phyloP scores from a whole-genome alignment of 176 grass and related monocot genomes.

The Eleusine coracana region DNA sequence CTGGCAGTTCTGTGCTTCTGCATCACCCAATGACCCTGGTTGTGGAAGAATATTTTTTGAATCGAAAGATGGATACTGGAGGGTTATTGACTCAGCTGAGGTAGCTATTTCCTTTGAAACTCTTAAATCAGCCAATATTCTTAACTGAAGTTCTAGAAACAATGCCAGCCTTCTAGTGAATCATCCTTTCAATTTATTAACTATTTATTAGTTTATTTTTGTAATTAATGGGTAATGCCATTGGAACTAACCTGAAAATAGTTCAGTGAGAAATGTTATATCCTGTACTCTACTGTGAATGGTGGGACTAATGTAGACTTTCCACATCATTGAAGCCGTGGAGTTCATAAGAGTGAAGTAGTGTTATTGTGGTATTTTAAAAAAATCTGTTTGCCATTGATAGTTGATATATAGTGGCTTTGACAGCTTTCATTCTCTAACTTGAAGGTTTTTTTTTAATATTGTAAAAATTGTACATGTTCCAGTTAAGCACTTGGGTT shows the following conservation, averaged over 20 bases:
- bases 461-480: conserved; percentile 7
- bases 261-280: conserved; percentile 9
- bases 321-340: not conserved
- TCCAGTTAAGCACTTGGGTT: not conserved
- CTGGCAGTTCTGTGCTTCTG: conserved; percentile 88
- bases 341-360: not conserved
- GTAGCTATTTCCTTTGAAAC: conserved; percentile 49
- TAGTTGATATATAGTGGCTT: conserved; percentile 22
- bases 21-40: conserved; percentile 87
- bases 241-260: not conserved
- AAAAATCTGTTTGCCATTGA: not conserved
- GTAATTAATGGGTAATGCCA: conserved; percentile 1
- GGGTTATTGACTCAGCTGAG: conserved; percentile 86
- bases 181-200: conserved; percentile 10
- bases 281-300: not conserved
- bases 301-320: conserved; percentile 1
- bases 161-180: not conserved
- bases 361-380: not conserved
- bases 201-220: conserved; percentile 3
- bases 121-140: conserved; percentile 7
- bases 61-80: conserved; percentile 80
- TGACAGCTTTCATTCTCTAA: not conserved
- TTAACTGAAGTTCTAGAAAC: not conserved
- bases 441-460: not conserved
- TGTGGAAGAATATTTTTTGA: conserved; percentile 94